These are phyloP conservation scores for Brasenia schreberi DNA, from an alignment of 164 flowering plant species.

Conservation along the genomic window DNA sequence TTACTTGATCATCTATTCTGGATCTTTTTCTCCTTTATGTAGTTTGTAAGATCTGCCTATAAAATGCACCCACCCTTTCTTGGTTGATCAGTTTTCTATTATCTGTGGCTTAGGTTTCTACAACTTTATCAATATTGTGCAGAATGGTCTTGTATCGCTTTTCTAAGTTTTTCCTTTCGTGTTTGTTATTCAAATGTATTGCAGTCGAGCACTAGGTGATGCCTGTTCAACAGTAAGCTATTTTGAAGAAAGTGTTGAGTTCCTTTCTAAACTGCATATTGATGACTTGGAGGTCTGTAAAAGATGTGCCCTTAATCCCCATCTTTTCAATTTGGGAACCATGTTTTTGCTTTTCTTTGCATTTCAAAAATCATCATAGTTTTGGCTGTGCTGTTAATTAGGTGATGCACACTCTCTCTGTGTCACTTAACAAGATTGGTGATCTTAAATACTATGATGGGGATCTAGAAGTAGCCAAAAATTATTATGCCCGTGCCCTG, in stretches of 20 bases:
- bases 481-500: conserved; percentile 57
- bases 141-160: no score
- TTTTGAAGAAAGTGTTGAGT: conserved; percentile 76
- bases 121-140: no score
- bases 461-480: conserved; percentile 61
- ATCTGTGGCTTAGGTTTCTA: background rate
- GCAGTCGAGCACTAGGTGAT: conserved; percentile 84
- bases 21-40: background rate
- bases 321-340: background rate
- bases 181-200: conserved; percentile 1
- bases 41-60: background rate
- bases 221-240: conserved; percentile 49
- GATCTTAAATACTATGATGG: conserved; percentile 89
- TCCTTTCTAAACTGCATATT: conserved; percentile 52
- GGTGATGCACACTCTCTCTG: conserved; percentile 89
- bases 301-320: background rate
- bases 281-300: conserved; percentile 66
- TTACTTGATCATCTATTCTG: no score
- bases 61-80: background rate
- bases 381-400: conserved; percentile 12
- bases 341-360: conserved; percentile 1
- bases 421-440: conserved; percentile 94
- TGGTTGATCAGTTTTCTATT: background rate
- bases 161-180: background rate
- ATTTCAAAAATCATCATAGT: no score